These are phyloP conservation scores for Colletotrichum musicola DNA, from an alignment of 2,329 filamentous ascomycete species.

Conservation along the genomic window DNA sequence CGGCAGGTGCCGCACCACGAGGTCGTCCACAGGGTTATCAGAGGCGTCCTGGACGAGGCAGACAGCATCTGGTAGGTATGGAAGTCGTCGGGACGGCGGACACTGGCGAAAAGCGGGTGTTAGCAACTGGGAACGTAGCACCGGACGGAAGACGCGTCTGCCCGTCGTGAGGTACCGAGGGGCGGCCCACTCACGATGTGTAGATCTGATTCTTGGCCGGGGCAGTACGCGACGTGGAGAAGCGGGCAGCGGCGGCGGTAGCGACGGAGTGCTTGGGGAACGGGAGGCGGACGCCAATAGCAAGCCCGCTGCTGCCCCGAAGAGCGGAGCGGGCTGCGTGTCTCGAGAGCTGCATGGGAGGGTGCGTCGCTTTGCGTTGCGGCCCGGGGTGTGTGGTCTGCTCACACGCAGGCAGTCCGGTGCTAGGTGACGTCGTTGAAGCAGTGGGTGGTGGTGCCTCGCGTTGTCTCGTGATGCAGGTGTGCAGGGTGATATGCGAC, in stretches of 20 bases:
- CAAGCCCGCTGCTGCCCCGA: slow-evolving; percentile 18
- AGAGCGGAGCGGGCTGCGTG: slow-evolving; percentile 30
- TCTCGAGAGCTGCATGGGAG: slow-evolving; percentile 26
- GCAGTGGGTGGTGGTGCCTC: slow-evolving; percentile 9
- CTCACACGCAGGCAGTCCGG: slow-evolving; percentile 9
- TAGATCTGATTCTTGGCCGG: slow-evolving; percentile 52
- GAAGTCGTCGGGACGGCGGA: slow-evolving; percentile 67
- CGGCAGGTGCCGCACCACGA: slow-evolving; percentile 69
- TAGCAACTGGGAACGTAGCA: neutral
- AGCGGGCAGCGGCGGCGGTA: slow-evolving; percentile 16
- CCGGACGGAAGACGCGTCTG: neutral
- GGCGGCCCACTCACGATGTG: slow-evolving; percentile 47
- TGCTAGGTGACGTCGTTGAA: slow-evolving; percentile 27
- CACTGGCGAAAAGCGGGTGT: slow-evolving; percentile 50
- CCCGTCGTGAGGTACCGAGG: neutral
- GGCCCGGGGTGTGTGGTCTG: neutral
- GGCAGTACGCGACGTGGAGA: slow-evolving; percentile 33
- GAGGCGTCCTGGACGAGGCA: slow-evolving; percentile 64
- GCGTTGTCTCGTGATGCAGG: slow-evolving; percentile 3
- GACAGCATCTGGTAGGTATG: slow-evolving; percentile 68
- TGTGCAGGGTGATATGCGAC: slow-evolving; percentile 15
- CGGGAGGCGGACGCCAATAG: slow-evolving; percentile 11
- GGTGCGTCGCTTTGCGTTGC: too few species aligned
- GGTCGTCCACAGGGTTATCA: slow-evolving; percentile 72
- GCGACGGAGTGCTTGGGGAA: slow-evolving; percentile 10